Conservation (phyloP, 1,139 yeast genomes). For the Debaryomyces sp. region DNA sequence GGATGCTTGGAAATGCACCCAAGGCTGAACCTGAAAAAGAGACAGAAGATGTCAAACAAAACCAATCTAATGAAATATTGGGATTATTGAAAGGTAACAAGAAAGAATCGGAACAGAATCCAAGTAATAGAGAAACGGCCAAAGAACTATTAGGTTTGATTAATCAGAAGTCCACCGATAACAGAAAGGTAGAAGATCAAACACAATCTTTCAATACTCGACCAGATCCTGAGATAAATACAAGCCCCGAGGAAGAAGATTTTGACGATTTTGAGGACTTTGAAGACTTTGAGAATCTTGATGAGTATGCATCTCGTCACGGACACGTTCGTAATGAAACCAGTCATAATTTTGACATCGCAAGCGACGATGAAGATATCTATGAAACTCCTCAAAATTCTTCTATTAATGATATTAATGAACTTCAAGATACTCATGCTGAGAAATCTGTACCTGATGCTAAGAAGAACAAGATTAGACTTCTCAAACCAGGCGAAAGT, state of each 20-base stretch:
- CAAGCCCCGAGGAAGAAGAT: conserved; percentile 13
- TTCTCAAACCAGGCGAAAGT: conserved; percentile 35
- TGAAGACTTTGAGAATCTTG: conserved; percentile 31
- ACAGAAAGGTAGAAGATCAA: conserved; percentile 1
- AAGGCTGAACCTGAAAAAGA: conserved; percentile 3
- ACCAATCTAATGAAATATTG: conserved; percentile 21
- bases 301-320: conserved; percentile 13
- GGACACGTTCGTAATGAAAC: conserved; percentile 2
- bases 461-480: conserved; percentile 24
- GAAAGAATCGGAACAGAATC: not conserved
- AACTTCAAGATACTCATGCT: not conserved
- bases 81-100: conserved; percentile 20
- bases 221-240: not conserved
- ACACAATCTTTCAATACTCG: conserved; percentile 4
- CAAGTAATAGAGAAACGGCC: conserved; percentile 8
- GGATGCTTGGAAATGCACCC: conserved; percentile 21
- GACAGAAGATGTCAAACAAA: not conserved
- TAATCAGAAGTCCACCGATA: conserved; percentile 7
- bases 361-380: conserved; percentile 25
- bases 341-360: conserved; percentile 32
- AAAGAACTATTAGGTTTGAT: conserved; percentile 13
- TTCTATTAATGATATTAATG: not conserved
- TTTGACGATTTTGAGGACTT: conserved; percentile 33
- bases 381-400: not conserved
- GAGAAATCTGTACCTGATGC: conserved; percentile 11